phyloP scores from a whole-genome alignment of 2,329 filamentous ascomycete species.

The Chalaropsis thielavioides region DNA sequence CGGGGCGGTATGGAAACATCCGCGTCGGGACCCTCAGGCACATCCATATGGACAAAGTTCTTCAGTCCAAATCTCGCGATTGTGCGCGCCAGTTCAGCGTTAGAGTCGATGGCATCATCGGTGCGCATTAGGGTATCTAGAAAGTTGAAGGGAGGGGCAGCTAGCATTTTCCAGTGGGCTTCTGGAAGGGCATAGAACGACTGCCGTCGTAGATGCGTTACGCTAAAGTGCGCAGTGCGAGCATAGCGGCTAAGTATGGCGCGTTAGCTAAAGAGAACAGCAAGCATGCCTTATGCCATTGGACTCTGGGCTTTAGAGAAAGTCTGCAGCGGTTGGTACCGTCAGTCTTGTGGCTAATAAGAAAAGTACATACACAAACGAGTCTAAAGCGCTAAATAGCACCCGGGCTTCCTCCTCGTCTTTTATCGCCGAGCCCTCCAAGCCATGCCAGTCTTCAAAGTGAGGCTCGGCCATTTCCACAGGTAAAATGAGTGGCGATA shows the following conservation, averaged over 20 bases:
- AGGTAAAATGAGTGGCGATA: not conserved
- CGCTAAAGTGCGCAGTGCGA: slow-evolving; percentile 72
- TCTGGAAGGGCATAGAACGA: slow-evolving; percentile 85
- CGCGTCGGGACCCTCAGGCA: slow-evolving; percentile 21
- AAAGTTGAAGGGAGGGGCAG: slow-evolving; percentile 67
- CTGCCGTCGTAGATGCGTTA: slow-evolving; percentile 78
- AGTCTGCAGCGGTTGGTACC: not conserved
- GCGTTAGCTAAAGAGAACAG: not conserved
- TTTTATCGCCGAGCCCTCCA: slow-evolving; percentile 15
- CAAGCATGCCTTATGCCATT: too few species aligned
- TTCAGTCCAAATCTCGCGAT: slow-evolving; percentile 58
- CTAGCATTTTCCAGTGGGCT: slow-evolving; percentile 69
- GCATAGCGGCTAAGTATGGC: slow-evolving; percentile 55
- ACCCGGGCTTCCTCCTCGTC: slow-evolving; percentile 72
- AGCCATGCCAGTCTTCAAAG: slow-evolving; percentile 13
- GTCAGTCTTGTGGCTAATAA: not conserved
- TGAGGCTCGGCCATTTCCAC: not conserved
- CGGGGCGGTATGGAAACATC: slow-evolving; percentile 39
- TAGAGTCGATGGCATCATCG: slow-evolving; percentile 78
- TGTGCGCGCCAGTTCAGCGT: slow-evolving; percentile 65
- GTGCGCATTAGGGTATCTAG: slow-evolving; percentile 63
- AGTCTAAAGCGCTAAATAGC: slow-evolving; percentile 71
- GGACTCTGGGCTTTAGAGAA: not conserved
- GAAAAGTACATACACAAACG: slow-evolving; percentile 55
- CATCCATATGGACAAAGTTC: slow-evolving; percentile 36